Evolutionary conservation across 2,329 filamentous ascomycete species (phyloP).

Genomic region (Fusarium secorum): DNA sequence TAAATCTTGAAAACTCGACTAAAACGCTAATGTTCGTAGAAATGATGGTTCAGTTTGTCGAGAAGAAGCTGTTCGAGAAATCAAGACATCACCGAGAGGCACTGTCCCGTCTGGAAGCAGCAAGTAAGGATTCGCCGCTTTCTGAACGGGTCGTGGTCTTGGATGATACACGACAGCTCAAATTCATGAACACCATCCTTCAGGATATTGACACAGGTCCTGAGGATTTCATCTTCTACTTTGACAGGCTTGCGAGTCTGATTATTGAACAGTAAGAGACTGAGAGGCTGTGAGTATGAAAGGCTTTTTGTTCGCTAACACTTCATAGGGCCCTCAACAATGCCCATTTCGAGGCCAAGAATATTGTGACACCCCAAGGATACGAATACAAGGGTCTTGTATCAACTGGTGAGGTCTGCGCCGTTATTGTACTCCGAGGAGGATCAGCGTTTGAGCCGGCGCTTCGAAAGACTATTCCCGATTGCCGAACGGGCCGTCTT

Average conservation of each 20-base stretch:
- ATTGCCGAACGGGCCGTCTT: constrained; percentile 87
- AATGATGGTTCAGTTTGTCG: constrained; percentile 94
- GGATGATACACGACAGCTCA: constrained; percentile 79
- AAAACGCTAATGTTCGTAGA: constrained; percentile 53
- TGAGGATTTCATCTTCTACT: constrained; percentile 98
- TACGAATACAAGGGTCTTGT: constrained; percentile 75
- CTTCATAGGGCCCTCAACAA: constrained; percentile 74
- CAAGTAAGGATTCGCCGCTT: constrained; percentile 74
- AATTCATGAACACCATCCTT: constrained; percentile 89
- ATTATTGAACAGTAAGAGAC: constrained; percentile 75
- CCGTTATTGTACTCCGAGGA: constrained; percentile 87
- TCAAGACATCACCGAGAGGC: constrained; percentile 83
- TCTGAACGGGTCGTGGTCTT: constrained; percentile 79
- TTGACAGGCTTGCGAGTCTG: constrained; percentile 86
- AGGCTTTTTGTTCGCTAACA: constrained; percentile 1
- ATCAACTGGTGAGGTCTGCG: constrained; percentile 77
- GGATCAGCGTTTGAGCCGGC: constrained; percentile 89
- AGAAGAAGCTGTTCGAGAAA: constrained; percentile 85
- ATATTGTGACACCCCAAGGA: constrained; percentile 75
- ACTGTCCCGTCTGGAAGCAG: constrained; percentile 76
- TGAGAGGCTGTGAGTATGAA: neutral
- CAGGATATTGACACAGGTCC: constrained; percentile 79
- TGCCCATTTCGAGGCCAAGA: constrained; percentile 70
- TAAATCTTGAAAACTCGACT: neutral
- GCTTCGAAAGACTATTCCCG: constrained; percentile 87